Conservation (phyloP, 129 eudicot species). For the Helichrysum umbraculigerum region DNA sequence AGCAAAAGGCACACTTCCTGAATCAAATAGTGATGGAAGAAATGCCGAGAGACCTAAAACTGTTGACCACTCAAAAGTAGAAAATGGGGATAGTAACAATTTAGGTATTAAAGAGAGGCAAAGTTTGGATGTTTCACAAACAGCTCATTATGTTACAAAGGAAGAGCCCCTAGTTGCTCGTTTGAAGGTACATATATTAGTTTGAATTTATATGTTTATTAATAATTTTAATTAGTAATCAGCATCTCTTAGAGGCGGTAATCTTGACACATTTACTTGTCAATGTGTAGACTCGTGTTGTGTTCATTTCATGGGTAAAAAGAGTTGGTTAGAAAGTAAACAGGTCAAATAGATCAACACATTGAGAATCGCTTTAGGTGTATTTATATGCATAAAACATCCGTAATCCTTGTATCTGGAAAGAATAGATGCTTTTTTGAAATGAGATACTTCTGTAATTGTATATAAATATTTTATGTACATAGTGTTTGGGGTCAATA, state of each 20-base stretch:
- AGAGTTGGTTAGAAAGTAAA: background rate
- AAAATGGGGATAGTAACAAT: constrained; percentile 38
- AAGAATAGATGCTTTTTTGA: background rate
- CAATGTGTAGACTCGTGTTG: background rate
- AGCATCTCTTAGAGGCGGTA: background rate
- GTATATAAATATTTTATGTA: background rate
- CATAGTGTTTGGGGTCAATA: background rate
- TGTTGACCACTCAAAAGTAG: constrained; percentile 37
- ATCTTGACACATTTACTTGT: background rate
- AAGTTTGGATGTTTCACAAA: constrained; percentile 38
- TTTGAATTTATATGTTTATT: too few relatives aligned
- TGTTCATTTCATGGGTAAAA: background rate
- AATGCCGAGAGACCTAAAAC: constrained; percentile 30
- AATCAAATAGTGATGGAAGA: constrained; percentile 40
- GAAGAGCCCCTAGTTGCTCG: constrained; percentile 97
- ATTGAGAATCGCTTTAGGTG: background rate
- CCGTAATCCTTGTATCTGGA: background rate
- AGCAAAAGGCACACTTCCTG: constrained; percentile 37
- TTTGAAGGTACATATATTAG: constrained; percentile 53
- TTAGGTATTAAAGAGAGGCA: constrained; percentile 45
- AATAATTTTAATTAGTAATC: background rate
- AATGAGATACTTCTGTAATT: background rate
- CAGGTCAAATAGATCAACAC: background rate
- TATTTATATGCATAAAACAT: background rate
- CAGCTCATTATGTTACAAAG: constrained; percentile 40